phyloP scores from a whole-genome alignment of 2,329 filamentous ascomycete species.

The Fusarium albidum region DNA sequence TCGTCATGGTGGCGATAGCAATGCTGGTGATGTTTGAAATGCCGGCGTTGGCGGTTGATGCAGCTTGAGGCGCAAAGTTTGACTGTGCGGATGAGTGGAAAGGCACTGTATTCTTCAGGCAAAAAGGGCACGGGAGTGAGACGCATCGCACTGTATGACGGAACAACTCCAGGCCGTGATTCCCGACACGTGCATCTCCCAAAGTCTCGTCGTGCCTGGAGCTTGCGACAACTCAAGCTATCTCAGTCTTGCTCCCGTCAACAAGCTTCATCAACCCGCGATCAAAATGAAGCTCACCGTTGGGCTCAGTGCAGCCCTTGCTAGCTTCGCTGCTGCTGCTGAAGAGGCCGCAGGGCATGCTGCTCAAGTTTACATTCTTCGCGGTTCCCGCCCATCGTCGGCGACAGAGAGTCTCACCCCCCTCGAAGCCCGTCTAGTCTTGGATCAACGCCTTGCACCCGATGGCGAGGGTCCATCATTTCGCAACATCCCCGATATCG shows the following conservation, averaged over 20 bases:
- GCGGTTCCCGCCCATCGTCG: conserved; percentile 40
- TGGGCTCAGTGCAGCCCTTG: conserved; percentile 50
- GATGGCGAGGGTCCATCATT: conserved; percentile 57
- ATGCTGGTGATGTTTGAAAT: conserved; percentile 11
- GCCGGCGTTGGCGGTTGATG: conserved; percentile 10
- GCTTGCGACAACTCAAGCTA: conserved; percentile 46
- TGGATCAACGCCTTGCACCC: conserved; percentile 64
- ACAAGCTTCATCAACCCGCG: conserved; percentile 44
- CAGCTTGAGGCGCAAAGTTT: background rate
- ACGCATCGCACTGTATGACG: conserved; percentile 37
- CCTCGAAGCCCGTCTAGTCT: conserved; percentile 64
- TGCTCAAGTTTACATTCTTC: conserved; percentile 65
- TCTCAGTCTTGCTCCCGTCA: conserved; percentile 38
- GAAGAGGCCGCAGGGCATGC: conserved; percentile 53
- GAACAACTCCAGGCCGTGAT: conserved; percentile 41
- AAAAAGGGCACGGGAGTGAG: background rate
- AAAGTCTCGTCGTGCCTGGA: conserved; percentile 33
- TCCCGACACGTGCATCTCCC: conserved; percentile 41
- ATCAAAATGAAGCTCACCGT: conserved; percentile 54
- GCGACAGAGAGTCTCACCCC: conserved; percentile 56
- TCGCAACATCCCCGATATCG: conserved; percentile 53
- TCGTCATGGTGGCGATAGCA: conserved; percentile 28
- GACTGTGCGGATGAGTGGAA: background rate
- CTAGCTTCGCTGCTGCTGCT: conserved; percentile 50
- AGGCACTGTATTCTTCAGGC: background rate